phyloP scores from a whole-genome alignment of 495 filamentous ascomycete genomes.

The Daldinia childiae region DNA sequence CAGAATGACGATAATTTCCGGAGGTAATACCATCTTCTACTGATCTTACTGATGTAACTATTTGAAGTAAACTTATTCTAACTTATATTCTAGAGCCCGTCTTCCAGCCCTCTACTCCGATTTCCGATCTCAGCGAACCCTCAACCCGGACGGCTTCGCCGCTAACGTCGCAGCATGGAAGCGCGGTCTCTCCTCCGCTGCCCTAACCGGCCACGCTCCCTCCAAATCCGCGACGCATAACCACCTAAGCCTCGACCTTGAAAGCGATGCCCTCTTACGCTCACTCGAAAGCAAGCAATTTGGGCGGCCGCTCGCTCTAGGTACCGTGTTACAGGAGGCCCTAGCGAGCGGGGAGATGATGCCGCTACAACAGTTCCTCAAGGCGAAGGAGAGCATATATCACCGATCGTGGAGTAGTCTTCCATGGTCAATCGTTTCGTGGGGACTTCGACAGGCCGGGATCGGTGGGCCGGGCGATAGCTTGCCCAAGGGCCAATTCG shows the following conservation, averaged over 20 bases:
- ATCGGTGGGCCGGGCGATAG: conserved; percentile 62
- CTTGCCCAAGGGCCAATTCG: conserved; percentile 63
- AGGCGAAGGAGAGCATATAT: conserved; percentile 70
- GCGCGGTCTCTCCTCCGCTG: conserved; percentile 72
- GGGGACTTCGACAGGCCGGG: conserved; percentile 78
- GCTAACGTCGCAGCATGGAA: conserved; percentile 90
- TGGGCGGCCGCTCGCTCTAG: conserved; percentile 84
- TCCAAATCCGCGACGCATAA: conserved; percentile 53
- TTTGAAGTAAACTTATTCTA: conserved; percentile 3
- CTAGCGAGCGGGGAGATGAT: conserved; percentile 73
- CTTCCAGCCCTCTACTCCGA: conserved; percentile 95
- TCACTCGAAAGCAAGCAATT: conserved; percentile 80
- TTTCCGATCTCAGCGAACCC: conserved; percentile 77
- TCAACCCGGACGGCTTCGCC: conserved; percentile 89
- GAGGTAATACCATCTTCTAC: conserved; percentile 44
- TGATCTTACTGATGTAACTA: not conserved
- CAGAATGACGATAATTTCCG: conserved; percentile 57
- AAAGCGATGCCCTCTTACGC: conserved; percentile 69
- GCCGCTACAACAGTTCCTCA: conserved; percentile 69
- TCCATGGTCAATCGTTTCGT: conserved; percentile 68
- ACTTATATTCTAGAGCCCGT: conserved; percentile 66
- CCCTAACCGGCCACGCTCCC: conserved; percentile 65
- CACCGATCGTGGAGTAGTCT: conserved; percentile 58
- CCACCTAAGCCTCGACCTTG: conserved; percentile 70
- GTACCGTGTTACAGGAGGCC: conserved; percentile 81